Evolutionary conservation across 1,139 yeast species (phyloP), one percentile per base, ranked within the genome.

Genomic region (Geotrichum australiense): DNA sequence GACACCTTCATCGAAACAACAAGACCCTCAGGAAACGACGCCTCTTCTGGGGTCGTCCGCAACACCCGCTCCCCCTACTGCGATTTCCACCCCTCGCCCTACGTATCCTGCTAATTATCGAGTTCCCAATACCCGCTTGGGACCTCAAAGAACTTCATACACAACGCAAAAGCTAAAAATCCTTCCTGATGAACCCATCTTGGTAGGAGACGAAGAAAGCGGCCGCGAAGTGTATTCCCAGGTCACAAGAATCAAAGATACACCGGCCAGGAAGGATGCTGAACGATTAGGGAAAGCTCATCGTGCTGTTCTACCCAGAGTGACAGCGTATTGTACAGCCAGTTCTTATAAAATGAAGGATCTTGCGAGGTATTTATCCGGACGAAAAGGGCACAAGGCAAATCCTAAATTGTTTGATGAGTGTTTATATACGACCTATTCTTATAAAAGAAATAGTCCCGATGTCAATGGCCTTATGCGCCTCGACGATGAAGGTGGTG

Each of bases 251-350:
- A 89, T 89, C 50, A 86, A 82, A 32, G 96, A 91, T 50, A 73
- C 82, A n/a, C 81, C 93, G 1, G 97, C 98, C 0, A 69, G 97
- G 50, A 81, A 80, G 51, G 97, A 91, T 68, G 98, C 98, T 0
- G 96, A 87, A 58, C 75, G 89, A 32, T 68, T 91, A 46, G 95
- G 96, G 5, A 89, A 87, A 57, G 83, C 84, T 51, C 96, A 91
- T 58, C 70, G 98, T 47, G 58, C 63, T 12, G 49, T 61, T 52
- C 53, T 67, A 34, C 68, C 46, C 10, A 24, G 37, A 31, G 41
- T 35, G 4, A 42, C 46, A 2, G 37, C 41, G 5, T 39, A 31
- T 31, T 35, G 39, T 19, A 41, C 45, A n/a, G 41, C 45, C 3
- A 37, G 45, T 28, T 41, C 94, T 19, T 91, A 87, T 58, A 78